A percentile compares a stretch with the other conserved stretches of the same genome.
Conservation (phyloP, 331 rosid genomes). For the Pyracantha coccinea region DNA sequence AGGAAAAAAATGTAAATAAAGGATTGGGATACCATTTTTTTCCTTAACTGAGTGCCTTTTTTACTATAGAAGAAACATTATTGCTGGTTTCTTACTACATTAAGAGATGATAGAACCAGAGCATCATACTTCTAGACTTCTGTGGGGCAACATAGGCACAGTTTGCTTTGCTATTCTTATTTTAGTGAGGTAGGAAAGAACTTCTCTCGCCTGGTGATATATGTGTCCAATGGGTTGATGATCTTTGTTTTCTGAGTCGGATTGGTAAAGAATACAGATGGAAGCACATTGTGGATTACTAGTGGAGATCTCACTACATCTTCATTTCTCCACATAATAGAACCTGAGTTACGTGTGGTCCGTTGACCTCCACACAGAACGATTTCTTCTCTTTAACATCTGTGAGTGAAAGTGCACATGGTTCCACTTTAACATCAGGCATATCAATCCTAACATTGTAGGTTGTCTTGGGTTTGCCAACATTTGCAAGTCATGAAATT, state of each 20-base stretch:
- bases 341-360: slow-evolving; percentile 3
- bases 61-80: not conserved
- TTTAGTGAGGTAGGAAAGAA: not conserved
- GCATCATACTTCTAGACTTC: not conserved
- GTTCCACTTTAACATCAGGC: slow-evolving; percentile 5
- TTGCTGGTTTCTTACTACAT: not conserved
- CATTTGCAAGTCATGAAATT: slow-evolving; percentile 18
- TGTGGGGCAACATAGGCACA: not conserved
- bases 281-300: slow-evolving; percentile 12
- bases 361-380: slow-evolving; percentile 2
- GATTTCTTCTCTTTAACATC: slow-evolving; percentile 11
- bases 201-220: not conserved
- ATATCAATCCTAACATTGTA: not conserved
- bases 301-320: slow-evolving; percentile 12
- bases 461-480: slow-evolving; percentile 21
- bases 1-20: not conserved
- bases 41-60: not conserved
- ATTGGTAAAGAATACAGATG: not conserved
- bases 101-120: not conserved
- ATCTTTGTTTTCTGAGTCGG: not conserved
- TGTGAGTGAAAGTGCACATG: slow-evolving; percentile 5
- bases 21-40: not conserved
- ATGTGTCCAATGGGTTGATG: not conserved
- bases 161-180: not conserved
- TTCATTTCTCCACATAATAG: slow-evolving; percentile 9